phyloP scores from a whole-genome alignment of 176 grass and related monocot species.

The Tillandsia leiboldiana region DNA sequence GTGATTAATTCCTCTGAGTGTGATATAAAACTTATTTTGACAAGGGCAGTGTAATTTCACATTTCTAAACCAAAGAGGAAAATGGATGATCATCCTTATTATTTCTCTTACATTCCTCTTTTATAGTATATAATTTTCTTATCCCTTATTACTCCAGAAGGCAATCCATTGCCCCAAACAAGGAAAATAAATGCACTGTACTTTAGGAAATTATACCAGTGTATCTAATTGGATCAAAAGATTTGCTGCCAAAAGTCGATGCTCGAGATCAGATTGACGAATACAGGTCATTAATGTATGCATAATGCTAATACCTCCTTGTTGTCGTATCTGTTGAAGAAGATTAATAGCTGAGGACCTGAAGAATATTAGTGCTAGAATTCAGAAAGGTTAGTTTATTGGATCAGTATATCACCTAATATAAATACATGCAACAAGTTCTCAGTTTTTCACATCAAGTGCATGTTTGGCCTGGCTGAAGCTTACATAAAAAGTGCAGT shows the following conservation, averaged over 20 bases:
- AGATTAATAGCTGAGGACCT: constrained; percentile 72
- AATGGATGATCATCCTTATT: no score
- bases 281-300: constrained; percentile 67
- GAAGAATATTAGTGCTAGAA: constrained; percentile 22
- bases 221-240: constrained; percentile 87
- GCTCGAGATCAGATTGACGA: constrained; percentile 64
- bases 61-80: no score
- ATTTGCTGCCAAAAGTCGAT: constrained; percentile 76
- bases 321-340: constrained; percentile 58
- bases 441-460: no score
- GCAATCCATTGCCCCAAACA: not conserved
- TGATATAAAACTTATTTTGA: no score
- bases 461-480: no score
- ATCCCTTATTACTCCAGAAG: no score
- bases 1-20: no score
- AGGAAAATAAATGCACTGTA: not conserved
- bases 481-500: no score
- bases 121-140: no score
- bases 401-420: not conserved
- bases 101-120: no score
- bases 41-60: no score
- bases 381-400: constrained; percentile 6
- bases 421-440: no score
- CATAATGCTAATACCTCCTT: constrained; percentile 63
- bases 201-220: constrained; percentile 41